Base-by-base conservation (phyloP, 2,329 filamentous ascomycete genomes). In the Fusarium citri region DNA sequence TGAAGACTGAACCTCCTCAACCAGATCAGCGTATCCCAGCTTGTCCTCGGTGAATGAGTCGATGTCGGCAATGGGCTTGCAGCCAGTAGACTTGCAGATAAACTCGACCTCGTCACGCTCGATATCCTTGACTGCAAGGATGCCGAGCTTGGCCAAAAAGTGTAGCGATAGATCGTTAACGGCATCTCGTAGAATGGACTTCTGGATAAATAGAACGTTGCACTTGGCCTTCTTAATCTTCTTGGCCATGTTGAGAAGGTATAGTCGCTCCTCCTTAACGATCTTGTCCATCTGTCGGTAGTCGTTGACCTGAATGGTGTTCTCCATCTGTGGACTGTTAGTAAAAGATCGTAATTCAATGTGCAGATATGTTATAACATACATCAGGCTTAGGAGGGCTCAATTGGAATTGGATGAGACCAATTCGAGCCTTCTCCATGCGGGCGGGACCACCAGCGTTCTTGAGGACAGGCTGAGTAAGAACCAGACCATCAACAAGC, bases 201-300 rank as follows among this genome's bases (percentile, higher is more conserved):
- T 99, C 79, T 99, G 96, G 75, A 99, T 98, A 73, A 99, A 87
- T 46, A 98, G 90, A 45, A 99, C 96, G 77, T 99, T 99, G 85
- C 96, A 99, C 86, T 98, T 99, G 74, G 96, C 94, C 88, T 98
- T 99, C 85, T 98, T 98, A 83, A 99, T 99, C 88, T 98, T 99
- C 89, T 99, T 98, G 79, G 97, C 94, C 89, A 99, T 93, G 86
- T 98, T 98, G 63, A 99, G 88, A 71, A 99, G 89, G 83, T 99
- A 99, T 74, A 96, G 93, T 74, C 96, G 93, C 86, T 99, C 96
- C 84, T 99, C 96, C 85, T 99, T 99, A 75, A 99, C 89, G 73
- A 99, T 99, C 88, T 98, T 99, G 86, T 99, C 96, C 96, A 99
- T 99, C 81, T 99, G 96, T 78, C 96, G 89, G 87, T 99, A 99